Percentiles rank a stretch among this genome's conserved stretches.
Evolutionary conservation across 108 stramenopile genomes (phyloP).

Genomic region (Thalassiosira profunda): DNA sequence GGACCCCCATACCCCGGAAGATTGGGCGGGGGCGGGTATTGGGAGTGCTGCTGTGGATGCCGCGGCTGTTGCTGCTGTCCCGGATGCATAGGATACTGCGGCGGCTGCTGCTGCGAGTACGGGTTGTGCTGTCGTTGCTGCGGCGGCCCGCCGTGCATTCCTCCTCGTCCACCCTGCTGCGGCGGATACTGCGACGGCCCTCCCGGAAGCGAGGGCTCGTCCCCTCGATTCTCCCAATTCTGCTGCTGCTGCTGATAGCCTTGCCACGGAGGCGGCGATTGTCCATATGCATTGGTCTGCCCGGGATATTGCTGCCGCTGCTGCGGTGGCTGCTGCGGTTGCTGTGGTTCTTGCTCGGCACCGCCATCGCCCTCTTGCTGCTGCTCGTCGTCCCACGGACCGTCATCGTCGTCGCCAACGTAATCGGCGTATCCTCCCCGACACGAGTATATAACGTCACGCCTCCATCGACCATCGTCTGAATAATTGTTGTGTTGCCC

Average conservation of each 20-base stretch:
- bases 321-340: constrained; percentile 1
- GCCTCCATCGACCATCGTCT: no score
- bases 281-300: background rate
- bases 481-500: no score
- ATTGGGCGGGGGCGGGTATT: constrained; percentile 33
- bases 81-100: background rate
- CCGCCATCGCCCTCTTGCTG: constrained; percentile 2
- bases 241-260: constrained; percentile 12
- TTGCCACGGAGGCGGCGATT: background rate
- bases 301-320: constrained; percentile 5
- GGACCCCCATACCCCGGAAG: constrained; percentile 17
- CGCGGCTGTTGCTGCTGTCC: background rate
- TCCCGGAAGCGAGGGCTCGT: background rate
- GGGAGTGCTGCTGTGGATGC: constrained; percentile 4
- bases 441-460: background rate
- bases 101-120: background rate
- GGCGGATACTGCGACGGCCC: background rate
- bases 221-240: background rate
- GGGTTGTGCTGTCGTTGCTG: background rate
- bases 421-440: constrained; percentile 42
- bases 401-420: constrained; percentile 26
- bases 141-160: background rate
- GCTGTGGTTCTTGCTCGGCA: background rate
- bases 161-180: background rate
- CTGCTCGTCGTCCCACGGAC: constrained; percentile 5